Evolutionary conservation across 192 early-diverging fungal species (phyloP).

Genomic region (Gaertneriomyces semiglobifer): DNA sequence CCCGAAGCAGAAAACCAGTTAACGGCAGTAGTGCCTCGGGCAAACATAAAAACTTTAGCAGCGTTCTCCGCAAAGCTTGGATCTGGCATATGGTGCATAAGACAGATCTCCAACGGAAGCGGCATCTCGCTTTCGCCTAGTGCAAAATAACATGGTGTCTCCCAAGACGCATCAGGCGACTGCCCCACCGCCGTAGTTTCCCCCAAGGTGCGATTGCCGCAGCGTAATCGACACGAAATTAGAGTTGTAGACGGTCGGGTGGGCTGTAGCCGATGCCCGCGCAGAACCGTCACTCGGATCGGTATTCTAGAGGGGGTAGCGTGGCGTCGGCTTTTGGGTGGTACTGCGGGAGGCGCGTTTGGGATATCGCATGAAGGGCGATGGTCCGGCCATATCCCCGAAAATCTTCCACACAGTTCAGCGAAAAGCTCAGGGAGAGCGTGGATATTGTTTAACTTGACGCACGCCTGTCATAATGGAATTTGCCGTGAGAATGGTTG

Average conservation of each 20-base stretch:
- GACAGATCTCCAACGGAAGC: constrained; percentile 8
- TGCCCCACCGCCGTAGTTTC: constrained; percentile 17
- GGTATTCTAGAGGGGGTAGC: not conserved
- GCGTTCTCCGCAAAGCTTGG: not conserved
- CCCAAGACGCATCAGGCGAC: constrained; percentile 15
- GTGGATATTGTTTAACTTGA: constrained; percentile 38
- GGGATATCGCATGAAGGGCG: constrained; percentile 1
- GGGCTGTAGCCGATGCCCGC: not conserved
- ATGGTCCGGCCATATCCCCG: too few relatives aligned
- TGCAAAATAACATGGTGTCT: constrained; percentile 9
- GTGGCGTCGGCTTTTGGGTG: constrained; percentile 6
- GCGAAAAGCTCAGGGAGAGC: constrained; percentile 25
- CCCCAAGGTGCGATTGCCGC: constrained; percentile 21
- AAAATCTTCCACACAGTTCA: constrained; percentile 13
- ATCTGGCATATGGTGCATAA: constrained; percentile 19
- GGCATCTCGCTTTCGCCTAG: not conserved
- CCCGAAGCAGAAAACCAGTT: not conserved
- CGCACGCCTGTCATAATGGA: constrained; percentile 26
- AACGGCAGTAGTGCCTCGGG: not conserved
- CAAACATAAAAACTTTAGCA: constrained; percentile 14
- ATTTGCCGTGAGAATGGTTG: not conserved
- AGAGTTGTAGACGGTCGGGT: constrained; percentile 28
- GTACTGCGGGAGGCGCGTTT: constrained; percentile 4
- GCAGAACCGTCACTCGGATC: constrained; percentile 11
- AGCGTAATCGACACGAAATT: constrained; percentile 11